Evolutionary conservation across 768 basidiomycete species (phyloP), one percentile per base, ranked within the genome.

Genomic region (Cystobasidium onofrii): DNA sequence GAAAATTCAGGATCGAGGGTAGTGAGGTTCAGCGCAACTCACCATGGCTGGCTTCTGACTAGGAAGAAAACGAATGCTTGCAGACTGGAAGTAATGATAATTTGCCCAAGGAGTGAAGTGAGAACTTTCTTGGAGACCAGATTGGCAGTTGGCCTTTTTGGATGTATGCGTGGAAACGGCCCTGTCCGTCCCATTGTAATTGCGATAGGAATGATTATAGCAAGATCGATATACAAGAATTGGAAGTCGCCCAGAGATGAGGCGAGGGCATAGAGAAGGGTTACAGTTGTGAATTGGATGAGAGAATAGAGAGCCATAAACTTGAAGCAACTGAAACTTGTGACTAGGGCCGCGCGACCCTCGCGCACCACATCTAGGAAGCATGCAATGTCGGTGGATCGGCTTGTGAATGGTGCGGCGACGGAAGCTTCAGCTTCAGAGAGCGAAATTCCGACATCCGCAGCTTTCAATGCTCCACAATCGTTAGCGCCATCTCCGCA

Each of bases 401-500:
- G 89, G 75, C 90, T 90, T 4, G 96, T 98, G 81, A 99, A 98
- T 0, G 96, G 96, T 6, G 96, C 96, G 3, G 96, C 96, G 43
- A 99, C 94, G 44, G 92, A 94, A 6, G 96, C 96, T 82, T 99
- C 96, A 0, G 96, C 96, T 80, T 99, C 96, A 0, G 94, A 97
- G 15, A 99, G 82, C 1, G 93, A 96, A 60, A 99, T 87, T 0
- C 96, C 96, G 46, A 99, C 95, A 79, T 99, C 96, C 6, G 96
- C 96, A 1, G 96, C 95, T 82, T 98, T 99, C 77, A 99, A 85
- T 12, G 96, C 96, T 29, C 95, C 93, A 79, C 96, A 98, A 80
- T 99, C 96, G 79, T 99, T 99, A 1, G 96, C 96, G 50, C 96
- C 96, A 79, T 99, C 96, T 39, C 96, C 96, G 77, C 96, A 98